Percentiles rank a stretch among this genome's conserved stretches.
phyloP scores from a whole-genome alignment of 106 monocot species.

The Vanilla planifolia region DNA sequence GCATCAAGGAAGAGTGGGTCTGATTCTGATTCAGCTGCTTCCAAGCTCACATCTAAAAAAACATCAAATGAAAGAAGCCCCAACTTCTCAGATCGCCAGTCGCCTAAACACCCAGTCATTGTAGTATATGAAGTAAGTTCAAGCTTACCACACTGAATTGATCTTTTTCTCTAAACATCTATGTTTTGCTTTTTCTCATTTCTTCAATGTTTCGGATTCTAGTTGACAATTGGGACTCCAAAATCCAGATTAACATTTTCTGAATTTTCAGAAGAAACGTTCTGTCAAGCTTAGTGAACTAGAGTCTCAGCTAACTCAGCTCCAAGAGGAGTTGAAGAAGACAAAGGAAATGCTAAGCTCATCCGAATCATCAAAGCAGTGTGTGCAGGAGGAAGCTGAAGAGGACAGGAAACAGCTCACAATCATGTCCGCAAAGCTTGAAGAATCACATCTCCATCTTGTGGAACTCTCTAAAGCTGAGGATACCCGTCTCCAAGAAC shows the following conservation, averaged over 20 bases:
- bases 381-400: conserved; percentile 49
- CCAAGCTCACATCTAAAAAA: conserved; percentile 7
- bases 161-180: not conserved
- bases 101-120: conserved; percentile 27
- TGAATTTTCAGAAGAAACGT: conserved; percentile 45
- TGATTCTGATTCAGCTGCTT: conserved; percentile 54
- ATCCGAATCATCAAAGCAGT: conserved; percentile 34
- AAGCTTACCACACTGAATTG: no score
- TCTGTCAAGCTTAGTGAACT: conserved; percentile 36
- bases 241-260: no score
- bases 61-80: conserved; percentile 24
- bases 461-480: conserved; percentile 61
- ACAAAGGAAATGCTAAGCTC: conserved; percentile 45
- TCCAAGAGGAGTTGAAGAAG: conserved; percentile 66
- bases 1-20: conserved; percentile 17
- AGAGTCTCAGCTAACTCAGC: conserved; percentile 43
- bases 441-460: conserved; percentile 51
- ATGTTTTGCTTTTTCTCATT: not conserved
- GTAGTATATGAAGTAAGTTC: conserved; percentile 44
- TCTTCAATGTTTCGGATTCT: no score
- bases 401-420: conserved; percentile 45
- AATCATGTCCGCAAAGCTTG: conserved; percentile 32
- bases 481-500: conserved; percentile 54
- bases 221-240: not conserved
- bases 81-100: conserved; percentile 25